Conservation (phyloP, 805 yeast species). For the Ogataea glucozyma region DNA sequence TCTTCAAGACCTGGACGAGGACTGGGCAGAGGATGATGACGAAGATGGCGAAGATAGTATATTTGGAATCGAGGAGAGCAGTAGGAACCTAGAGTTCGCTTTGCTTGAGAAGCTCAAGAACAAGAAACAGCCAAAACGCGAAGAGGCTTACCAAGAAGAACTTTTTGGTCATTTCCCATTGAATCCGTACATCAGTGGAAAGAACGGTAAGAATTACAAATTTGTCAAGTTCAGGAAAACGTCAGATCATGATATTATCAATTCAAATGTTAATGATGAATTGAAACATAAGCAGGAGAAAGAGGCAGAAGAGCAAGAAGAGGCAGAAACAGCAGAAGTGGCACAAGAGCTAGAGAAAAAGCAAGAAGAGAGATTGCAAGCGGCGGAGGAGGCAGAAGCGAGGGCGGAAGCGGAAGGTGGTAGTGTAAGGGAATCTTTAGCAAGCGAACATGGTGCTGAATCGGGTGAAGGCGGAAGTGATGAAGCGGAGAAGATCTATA, state of each 20-base stretch:
- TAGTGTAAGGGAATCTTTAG: too few relatives aligned
- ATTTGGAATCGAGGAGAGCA: slow-evolving; percentile 18
- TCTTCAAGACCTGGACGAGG: slow-evolving; percentile 29
- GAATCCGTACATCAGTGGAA: slow-evolving; percentile 32
- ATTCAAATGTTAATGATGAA: slow-evolving; percentile 30
- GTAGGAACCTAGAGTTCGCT: slow-evolving; percentile 19
- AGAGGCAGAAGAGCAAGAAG: slow-evolving; percentile 18
- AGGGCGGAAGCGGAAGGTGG: slow-evolving; percentile 11
- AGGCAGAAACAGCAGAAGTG: slow-evolving; percentile 7
- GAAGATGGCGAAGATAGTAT: slow-evolving; percentile 13
- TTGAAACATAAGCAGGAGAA: slow-evolving; percentile 21
- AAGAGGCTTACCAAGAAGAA: slow-evolving; percentile 25
- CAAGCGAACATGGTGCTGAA: slow-evolving; percentile 14
- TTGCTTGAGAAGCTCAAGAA: slow-evolving; percentile 15
- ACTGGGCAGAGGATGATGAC: slow-evolving; percentile 21
- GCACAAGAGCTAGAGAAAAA: slow-evolving; percentile 12
- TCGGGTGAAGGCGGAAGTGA: slow-evolving; percentile 3
- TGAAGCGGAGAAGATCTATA: slow-evolving; percentile 18
- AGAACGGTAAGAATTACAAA: slow-evolving; percentile 32
- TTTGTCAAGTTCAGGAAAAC: slow-evolving; percentile 35
- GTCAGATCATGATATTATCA: slow-evolving; percentile 28
- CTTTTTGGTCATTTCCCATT: slow-evolving; percentile 33
- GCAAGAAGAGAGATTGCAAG: slow-evolving; percentile 13
- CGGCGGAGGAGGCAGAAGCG: slow-evolving; percentile 16
- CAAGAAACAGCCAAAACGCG: slow-evolving; percentile 10